A percentile compares a stretch with the other conserved stretches of the same genome.
These are phyloP conservation scores for Cymbopogon flexuosus DNA, from an alignment of 202 grass and related monocot species.

Conservation along the genomic window DNA sequence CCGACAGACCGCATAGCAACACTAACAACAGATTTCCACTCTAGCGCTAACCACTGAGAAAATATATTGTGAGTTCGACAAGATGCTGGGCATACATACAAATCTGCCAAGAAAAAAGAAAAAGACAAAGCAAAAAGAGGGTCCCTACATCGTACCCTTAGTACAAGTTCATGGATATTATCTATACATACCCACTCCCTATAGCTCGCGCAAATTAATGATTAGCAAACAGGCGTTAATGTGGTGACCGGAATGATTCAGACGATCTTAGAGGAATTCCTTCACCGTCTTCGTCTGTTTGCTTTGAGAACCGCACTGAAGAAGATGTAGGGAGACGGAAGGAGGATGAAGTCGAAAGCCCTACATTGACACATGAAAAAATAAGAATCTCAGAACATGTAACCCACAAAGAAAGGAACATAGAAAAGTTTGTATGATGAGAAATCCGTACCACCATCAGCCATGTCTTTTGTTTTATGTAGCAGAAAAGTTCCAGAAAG, in stretches of 20 bases:
- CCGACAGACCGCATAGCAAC: background rate
- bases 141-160: background rate
- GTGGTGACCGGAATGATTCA: conserved; percentile 51
- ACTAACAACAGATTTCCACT: background rate
- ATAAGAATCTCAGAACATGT: background rate
- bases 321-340: conserved; percentile 42
- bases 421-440: background rate
- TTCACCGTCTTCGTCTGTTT: conserved; percentile 46
- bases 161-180: background rate
- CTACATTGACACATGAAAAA: background rate
- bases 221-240: background rate
- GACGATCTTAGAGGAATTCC: conserved; percentile 59
- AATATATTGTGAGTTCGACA: background rate
- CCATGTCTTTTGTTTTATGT: conserved; percentile 80
- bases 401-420: background rate
- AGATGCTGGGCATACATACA: background rate
- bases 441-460: conserved; percentile 33
- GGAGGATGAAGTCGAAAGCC: conserved; percentile 23
- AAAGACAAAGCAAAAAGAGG: background rate
- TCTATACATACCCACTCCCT: background rate
- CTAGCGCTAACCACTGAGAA: background rate
- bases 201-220: background rate
- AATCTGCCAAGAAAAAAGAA: background rate
- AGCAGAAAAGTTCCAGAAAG: conserved; percentile 79
- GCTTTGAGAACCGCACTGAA: conserved; percentile 37